Conservation (phyloP, 139 green algal genomes). For the Coccomyxa sp. region DNA sequence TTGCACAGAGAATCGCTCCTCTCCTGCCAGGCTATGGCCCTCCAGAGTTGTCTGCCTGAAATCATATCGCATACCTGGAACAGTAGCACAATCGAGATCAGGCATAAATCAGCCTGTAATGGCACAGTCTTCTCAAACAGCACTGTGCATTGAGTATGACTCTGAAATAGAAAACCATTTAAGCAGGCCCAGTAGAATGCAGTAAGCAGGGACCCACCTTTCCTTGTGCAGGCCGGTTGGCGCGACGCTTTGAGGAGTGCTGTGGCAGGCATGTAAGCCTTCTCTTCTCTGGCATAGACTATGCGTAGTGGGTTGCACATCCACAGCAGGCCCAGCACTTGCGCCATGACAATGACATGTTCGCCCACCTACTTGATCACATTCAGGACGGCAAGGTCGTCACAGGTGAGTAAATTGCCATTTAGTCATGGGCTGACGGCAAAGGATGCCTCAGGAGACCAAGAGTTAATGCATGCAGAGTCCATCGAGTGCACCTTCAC, state of each 20-base stretch:
- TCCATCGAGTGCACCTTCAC: background rate
- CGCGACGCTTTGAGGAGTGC: background rate
- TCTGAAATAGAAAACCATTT: background rate
- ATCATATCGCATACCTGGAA: constrained; percentile 17
- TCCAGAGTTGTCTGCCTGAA: constrained; percentile 15
- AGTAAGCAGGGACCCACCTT: background rate
- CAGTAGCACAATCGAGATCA: background rate
- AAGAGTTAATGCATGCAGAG: no score
- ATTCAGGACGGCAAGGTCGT: no score
- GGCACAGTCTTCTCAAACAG: background rate
- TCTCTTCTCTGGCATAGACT: background rate
- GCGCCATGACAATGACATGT: background rate
- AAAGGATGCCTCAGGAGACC: no score
- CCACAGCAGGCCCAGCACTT: background rate
- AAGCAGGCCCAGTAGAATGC: background rate
- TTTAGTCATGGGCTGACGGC: no score
- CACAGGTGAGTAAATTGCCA: no score
- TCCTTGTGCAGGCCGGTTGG: background rate
- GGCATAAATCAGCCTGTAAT: background rate
- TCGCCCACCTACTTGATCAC: background rate
- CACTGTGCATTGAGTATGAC: background rate
- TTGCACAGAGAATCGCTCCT: constrained; percentile 26
- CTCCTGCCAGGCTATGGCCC: constrained; percentile 24
- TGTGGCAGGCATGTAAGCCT: background rate
- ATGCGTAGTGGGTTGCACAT: background rate